Percentiles rank a stretch among this genome's conserved stretches.
Conservation (phyloP, 1,284 basidiomycete genomes). For the Sutorius eximius region DNA sequence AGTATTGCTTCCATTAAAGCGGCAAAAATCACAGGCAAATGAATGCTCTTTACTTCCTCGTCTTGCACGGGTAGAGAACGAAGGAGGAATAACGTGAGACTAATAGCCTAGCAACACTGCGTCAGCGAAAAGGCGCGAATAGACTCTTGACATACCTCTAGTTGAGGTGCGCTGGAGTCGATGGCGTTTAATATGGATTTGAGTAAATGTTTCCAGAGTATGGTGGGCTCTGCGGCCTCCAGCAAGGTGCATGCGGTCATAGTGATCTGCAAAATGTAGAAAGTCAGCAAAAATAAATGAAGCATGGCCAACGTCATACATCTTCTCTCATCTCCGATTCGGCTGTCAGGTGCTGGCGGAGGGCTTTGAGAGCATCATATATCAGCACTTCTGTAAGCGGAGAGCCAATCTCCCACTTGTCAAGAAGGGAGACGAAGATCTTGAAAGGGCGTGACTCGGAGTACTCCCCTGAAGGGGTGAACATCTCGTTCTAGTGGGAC, state of each 20-base stretch:
- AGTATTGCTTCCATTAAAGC: conserved; percentile 62
- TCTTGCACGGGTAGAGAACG: conserved; percentile 72
- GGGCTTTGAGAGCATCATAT: conserved; percentile 76
- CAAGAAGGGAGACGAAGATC: conserved; percentile 91
- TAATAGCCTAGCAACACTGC: conserved; percentile 49
- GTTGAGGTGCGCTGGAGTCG: conserved; percentile 38
- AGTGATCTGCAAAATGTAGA: conserved; percentile 50
- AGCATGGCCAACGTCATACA: conserved; percentile 40
- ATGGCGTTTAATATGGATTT: conserved; percentile 55
- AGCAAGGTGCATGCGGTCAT: conserved; percentile 90
- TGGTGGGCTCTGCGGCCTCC: conserved; percentile 87
- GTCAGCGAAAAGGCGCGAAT: conserved; percentile 1
- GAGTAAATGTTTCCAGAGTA: conserved; percentile 83
- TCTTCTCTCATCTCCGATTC: conserved; percentile 59
- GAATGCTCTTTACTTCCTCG: conserved; percentile 77
- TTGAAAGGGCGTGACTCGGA: conserved; percentile 87
- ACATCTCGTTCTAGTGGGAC: conserved; percentile 66
- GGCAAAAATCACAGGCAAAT: conserved; percentile 76
- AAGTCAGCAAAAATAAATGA: conserved; percentile 11
- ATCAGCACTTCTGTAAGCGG: conserved; percentile 77
- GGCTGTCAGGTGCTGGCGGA: conserved; percentile 57
- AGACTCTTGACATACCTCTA: conserved; percentile 44
- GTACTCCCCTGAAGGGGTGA: conserved; percentile 64
- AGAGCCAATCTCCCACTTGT: conserved; percentile 95
- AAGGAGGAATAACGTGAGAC: conserved; percentile 69